phyloP scores from a whole-genome alignment of 768 basidiomycete genomes.

The Asterophora parasitica region DNA sequence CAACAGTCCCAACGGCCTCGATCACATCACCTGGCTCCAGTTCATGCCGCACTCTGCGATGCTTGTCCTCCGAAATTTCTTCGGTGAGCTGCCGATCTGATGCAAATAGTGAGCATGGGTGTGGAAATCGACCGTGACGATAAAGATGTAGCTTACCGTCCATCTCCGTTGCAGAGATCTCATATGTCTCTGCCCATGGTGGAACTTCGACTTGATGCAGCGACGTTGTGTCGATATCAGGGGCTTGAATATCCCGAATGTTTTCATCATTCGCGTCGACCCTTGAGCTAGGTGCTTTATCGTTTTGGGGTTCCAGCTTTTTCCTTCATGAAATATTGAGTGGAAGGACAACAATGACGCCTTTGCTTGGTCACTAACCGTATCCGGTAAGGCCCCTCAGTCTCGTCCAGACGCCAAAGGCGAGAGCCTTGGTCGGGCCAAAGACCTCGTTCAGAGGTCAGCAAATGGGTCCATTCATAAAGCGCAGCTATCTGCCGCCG shows the following conservation, averaged over 20 bases:
- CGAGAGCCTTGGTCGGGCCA: conserved; percentile 59
- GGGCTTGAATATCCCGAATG: conserved; percentile 46
- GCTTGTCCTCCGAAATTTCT: conserved; percentile 84
- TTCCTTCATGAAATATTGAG: conserved; percentile 42
- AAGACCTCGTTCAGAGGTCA: conserved; percentile 75
- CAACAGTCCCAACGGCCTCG: conserved; percentile 81
- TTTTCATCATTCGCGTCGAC: conserved; percentile 39
- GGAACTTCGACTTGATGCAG: conserved; percentile 55
- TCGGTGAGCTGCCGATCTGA: conserved; percentile 60
- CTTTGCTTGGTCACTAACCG: conserved; percentile 41
- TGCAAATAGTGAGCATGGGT: neutral
- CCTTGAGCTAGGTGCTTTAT: conserved; percentile 43
- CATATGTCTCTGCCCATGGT: conserved; percentile 71
- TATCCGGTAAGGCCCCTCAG: conserved; percentile 85
- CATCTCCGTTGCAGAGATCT: conserved; percentile 56
- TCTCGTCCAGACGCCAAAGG: conserved; percentile 83
- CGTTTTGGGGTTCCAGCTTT: conserved; percentile 64
- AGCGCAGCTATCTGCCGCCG: conserved; percentile 62
- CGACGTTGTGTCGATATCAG: conserved; percentile 47
- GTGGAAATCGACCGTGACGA: neutral
- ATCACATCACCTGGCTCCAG: conserved; percentile 88
- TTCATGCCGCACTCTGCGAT: conserved; percentile 80
- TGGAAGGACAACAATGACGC: neutral
- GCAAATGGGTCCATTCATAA: conserved; percentile 54
- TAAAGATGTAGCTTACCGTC: conserved; percentile 40